These are phyloP conservation scores for Trichothecium sympodiale DNA, from an alignment of 2,329 filamentous ascomycete genomes.

Conservation along the genomic window DNA sequence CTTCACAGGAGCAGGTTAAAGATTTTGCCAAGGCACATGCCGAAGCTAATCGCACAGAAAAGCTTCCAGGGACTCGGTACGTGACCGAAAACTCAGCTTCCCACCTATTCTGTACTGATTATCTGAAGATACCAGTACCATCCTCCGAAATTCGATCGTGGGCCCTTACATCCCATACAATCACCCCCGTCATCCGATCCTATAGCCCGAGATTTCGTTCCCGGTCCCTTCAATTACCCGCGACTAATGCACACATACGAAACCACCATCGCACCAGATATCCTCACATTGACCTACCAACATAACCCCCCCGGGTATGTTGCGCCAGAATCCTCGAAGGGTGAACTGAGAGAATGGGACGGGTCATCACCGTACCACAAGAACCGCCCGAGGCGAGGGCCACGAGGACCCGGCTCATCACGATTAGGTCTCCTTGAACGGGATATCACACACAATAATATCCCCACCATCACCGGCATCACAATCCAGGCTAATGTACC, in stretches of 20 bases:
- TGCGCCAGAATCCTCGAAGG: slow-evolving; percentile 31
- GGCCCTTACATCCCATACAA: slow-evolving; percentile 86
- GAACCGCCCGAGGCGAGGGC: slow-evolving; percentile 75
- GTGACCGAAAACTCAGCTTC: slow-evolving; percentile 5
- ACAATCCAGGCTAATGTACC: slow-evolving; percentile 71
- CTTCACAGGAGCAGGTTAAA: slow-evolving; percentile 25
- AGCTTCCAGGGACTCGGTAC: slow-evolving; percentile 37
- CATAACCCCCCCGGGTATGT: slow-evolving; percentile 72
- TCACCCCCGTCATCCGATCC: slow-evolving; percentile 80
- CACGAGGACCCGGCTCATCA: slow-evolving; percentile 59
- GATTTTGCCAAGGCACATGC: slow-evolving; percentile 27
- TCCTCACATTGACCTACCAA: slow-evolving; percentile 79
- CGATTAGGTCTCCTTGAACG: slow-evolving; percentile 61
- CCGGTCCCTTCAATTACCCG: slow-evolving; percentile 81
- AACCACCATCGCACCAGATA: slow-evolving; percentile 73
- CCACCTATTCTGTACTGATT: slow-evolving; percentile 9
- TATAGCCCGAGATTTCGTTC: slow-evolving; percentile 74
- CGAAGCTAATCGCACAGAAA: slow-evolving; percentile 18
- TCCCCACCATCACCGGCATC: slow-evolving; percentile 71
- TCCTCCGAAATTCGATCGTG: slow-evolving; percentile 88
- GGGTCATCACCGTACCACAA: slow-evolving; percentile 89
- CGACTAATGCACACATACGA: slow-evolving; percentile 86
- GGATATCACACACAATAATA: slow-evolving; percentile 68
- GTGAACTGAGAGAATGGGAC: slow-evolving; percentile 75
- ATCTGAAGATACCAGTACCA: slow-evolving; percentile 77